Percentiles rank a stretch among this genome's conserved stretches.
These are phyloP conservation scores for Kandelia obovata DNA, from an alignment of 345 rosid species.

Conservation along the genomic window DNA sequence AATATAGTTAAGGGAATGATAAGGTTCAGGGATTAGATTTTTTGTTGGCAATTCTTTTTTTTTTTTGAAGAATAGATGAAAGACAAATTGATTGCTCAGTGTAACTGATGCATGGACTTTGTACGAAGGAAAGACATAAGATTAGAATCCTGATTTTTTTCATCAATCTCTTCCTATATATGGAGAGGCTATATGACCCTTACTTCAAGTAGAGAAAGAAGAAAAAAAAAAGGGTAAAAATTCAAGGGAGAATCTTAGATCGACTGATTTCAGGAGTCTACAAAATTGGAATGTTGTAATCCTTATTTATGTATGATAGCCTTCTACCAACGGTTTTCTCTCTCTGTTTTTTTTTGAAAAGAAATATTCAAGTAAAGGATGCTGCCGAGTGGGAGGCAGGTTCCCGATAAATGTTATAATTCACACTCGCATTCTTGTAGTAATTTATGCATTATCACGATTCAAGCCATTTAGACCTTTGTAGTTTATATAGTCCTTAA, in stretches of 20 bases:
- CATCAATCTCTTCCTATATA: too few relatives aligned
- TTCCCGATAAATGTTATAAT: not conserved
- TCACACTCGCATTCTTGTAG: conserved; percentile 11
- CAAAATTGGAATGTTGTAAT: conserved; percentile 19
- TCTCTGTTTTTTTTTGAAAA: not conserved
- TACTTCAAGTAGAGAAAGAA: too few relatives aligned
- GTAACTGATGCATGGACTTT: too few relatives aligned
- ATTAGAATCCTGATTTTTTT: too few relatives aligned
- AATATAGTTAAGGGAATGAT: conserved; percentile 49
- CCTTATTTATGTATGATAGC: conserved; percentile 11
- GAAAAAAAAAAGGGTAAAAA: not conserved
- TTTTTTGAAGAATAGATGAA: conserved; percentile 14
- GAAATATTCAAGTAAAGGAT: not conserved
- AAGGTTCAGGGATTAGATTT: conserved; percentile 45
- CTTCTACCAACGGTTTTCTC: not conserved
- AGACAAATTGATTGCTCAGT: not conserved
- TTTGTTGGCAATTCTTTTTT: too few relatives aligned
- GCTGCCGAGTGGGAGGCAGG: too few relatives aligned
- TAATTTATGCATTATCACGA: conserved; percentile 19
- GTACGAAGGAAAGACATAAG: too few relatives aligned
- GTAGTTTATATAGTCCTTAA: too few relatives aligned
- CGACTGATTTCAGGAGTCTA: conserved; percentile 19
- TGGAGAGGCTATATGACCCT: too few relatives aligned
- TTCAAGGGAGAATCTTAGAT: conserved; percentile 11
- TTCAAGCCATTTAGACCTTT: too few relatives aligned